phyloP scores from a whole-genome alignment of 2,329 filamentous ascomycete genomes.

The Colletotrichum sp. region DNA sequence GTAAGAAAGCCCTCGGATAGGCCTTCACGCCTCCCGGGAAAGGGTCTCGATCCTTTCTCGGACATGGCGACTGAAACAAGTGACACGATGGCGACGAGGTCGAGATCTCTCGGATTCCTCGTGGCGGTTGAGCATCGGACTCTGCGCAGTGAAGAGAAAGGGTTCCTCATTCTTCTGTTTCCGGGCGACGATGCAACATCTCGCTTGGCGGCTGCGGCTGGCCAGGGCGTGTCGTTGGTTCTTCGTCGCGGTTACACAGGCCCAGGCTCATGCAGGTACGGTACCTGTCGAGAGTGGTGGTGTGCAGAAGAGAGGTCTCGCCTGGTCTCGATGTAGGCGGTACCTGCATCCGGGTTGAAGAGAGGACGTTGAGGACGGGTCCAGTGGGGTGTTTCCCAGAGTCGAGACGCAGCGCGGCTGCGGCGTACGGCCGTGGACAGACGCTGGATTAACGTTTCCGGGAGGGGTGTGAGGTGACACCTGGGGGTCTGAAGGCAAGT shows the following conservation, averaged over 20 bases:
- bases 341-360: slow-evolving; percentile 13
- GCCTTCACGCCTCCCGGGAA: neutral
- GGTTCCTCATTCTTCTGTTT: neutral
- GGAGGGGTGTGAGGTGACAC: neutral
- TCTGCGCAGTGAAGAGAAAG: neutral
- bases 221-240: neutral
- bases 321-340: neutral
- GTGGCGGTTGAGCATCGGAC: neutral
- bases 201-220: slow-evolving; percentile 3
- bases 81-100: neutral
- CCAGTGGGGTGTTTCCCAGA: neutral
- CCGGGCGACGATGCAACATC: neutral
- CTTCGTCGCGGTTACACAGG: slow-evolving; percentile 4
- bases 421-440: neutral
- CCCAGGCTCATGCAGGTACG: neutral
- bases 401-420: slow-evolving; percentile 13
- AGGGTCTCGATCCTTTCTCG: neutral
- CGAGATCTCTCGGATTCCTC: neutral
- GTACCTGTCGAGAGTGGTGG: neutral
- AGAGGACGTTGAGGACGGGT: slow-evolving; percentile 1
- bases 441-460: slow-evolving; percentile 2
- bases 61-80: slow-evolving; percentile 6
- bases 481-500: neutral
- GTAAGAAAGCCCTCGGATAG: neutral
- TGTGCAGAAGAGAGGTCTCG: neutral